phyloP scores from a whole-genome alignment of 1,284 basidiomycete species.

The Heterobasidion irregulare region DNA sequence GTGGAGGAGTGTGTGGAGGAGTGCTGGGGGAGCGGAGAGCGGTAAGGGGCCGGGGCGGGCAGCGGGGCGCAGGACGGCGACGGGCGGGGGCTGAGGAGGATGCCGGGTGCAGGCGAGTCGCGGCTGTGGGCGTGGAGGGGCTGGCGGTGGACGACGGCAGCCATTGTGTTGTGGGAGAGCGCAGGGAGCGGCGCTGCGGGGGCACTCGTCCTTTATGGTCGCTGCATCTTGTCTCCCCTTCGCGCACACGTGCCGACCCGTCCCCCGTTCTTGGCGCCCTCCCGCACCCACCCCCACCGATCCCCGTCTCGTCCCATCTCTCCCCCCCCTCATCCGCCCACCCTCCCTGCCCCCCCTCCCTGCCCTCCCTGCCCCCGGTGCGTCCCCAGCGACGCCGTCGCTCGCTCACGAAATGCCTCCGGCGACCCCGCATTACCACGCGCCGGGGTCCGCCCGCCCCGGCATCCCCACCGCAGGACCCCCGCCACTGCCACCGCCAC shows the following conservation, averaged over 20 bases:
- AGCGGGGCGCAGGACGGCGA: conserved; percentile 14
- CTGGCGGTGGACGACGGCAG: conserved; percentile 12
- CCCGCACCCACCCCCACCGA: too few relatives aligned
- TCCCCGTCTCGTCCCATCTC: too few relatives aligned
- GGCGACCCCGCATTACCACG: too few relatives aligned
- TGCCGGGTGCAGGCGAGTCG: conserved; percentile 14
- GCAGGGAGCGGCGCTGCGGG: background rate
- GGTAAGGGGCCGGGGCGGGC: conserved; percentile 18
- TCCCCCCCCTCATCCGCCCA: background rate
- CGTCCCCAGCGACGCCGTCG: too few relatives aligned
- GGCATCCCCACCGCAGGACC: too few relatives aligned
- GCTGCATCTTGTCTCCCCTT: background rate
- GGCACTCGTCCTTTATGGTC: background rate
- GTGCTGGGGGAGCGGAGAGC: background rate
- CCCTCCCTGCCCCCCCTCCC: background rate
- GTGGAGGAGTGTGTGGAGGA: conserved; percentile 11
- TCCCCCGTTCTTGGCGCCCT: background rate
- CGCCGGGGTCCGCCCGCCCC: too few relatives aligned
- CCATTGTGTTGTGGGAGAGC: conserved; percentile 11
- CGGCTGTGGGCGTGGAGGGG: conserved; percentile 6
- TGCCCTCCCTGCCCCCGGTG: background rate
- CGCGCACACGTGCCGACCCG: background rate
- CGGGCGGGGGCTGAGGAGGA: conserved; percentile 24
- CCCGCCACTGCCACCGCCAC: too few relatives aligned
- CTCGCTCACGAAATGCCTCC: too few relatives aligned